Base-by-base conservation (phyloP, 768 basidiomycete genomes). In the Mycena leptocephala region DNA sequence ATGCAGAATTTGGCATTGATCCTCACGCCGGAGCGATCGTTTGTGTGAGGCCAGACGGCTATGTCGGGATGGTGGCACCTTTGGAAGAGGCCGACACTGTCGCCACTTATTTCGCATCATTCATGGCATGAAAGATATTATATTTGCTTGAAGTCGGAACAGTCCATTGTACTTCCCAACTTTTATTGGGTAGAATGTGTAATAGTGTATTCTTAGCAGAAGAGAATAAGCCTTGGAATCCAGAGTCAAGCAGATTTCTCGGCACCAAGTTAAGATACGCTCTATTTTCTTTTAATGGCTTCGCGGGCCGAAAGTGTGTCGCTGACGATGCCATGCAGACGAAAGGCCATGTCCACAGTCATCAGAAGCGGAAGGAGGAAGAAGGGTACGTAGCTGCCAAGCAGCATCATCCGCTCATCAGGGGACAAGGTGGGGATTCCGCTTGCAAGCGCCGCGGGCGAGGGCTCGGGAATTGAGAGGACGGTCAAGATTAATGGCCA, bases 351-450 rank as follows among this genome's bases (percentile, higher is more conserved):
- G 79, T 96, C 95, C n/a, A 94, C 76, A 0, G 92, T 86, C 90
- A 97, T 95, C 4, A 89, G 81, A 13, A 95, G 77, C 0, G 96
- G 95, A 2, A 96, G 83, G 10, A 95, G 33, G 73, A 94, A 91
- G 87, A 95, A 97, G 2, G 95, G 94, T 3, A 95, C 81, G 80
- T 97, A 97, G 79, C 91, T 92, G 7, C 88, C 88, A 20, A 96
- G 86, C 26, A 97, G 85, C 59, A 93, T 79, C 26, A 87, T 67
- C 7, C 89, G 87, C 76, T 97, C 93, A n/a, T 82, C 82, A 0
- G 80, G 58, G 0, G 92, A 89, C 59, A 95, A 74, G 24, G 89
- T 86, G 30, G 83, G 79, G 4, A 87, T 73, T 1, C 82, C 79
- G 22, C 74, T 68, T 16, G 78, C 74, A 6, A 82, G 79, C 28